phyloP scores from a whole-genome alignment of 345 rosid genomes.

The Brassica incana region DNA sequence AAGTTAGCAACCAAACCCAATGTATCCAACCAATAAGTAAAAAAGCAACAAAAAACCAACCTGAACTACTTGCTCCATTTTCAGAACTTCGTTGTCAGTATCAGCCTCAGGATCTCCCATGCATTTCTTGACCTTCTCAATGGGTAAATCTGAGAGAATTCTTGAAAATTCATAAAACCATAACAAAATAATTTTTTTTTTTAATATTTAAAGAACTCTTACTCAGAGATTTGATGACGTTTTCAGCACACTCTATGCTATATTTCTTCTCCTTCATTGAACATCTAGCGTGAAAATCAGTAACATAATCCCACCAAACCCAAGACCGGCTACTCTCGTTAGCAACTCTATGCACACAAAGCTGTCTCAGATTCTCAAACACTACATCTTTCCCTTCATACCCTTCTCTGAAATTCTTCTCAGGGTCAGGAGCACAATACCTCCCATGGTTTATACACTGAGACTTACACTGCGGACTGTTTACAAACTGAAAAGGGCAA shows the following conservation, averaged over 20 bases:
- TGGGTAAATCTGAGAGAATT: constrained; percentile 54
- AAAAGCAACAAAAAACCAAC: constrained; percentile 34
- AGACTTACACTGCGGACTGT: constrained; percentile 80
- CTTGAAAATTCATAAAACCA: constrained; percentile 20
- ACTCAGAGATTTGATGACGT: constrained; percentile 83
- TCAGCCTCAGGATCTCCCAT: constrained; percentile 91
- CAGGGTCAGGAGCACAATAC: constrained; percentile 98
- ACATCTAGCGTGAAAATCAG: constrained; percentile 88
- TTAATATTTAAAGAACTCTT: constrained; percentile 20
- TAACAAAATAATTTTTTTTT: background rate
- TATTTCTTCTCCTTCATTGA: constrained; percentile 92
- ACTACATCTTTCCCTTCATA: constrained; percentile 95
- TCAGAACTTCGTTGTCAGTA: constrained; percentile 74
- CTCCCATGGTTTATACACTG: constrained; percentile 95
- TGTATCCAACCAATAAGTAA: background rate
- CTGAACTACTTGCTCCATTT: constrained; percentile 70
- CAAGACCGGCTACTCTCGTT: constrained; percentile 66
- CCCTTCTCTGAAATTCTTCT: constrained; percentile 75
- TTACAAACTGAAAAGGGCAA: constrained; percentile 66
- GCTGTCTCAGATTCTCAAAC: constrained; percentile 92
- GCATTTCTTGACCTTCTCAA: constrained; percentile 74
- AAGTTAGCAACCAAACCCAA: background rate
- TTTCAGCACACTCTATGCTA: constrained; percentile 81
- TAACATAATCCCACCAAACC: constrained; percentile 98
- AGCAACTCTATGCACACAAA: constrained; percentile 88